phyloP scores from a whole-genome alignment of 192 early-diverging fungal genomes.

The Coemansia sp. region DNA sequence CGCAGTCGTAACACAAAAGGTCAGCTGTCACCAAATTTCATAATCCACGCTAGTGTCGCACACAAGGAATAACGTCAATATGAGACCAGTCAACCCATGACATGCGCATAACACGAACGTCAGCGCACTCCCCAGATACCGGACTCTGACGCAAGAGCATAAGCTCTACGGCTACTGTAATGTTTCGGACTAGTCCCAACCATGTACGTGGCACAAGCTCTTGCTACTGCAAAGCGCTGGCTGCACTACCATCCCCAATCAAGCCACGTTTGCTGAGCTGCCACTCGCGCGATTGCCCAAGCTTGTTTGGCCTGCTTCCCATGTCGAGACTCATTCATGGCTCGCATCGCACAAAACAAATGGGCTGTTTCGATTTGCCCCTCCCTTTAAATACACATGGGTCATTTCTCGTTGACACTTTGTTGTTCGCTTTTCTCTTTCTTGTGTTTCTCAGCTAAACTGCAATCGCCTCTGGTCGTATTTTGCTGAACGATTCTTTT shows the following conservation, averaged over 20 bases:
- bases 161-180: too few species aligned
- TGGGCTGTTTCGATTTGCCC: too few species aligned
- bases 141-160: too few species aligned
- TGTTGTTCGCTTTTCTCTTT: too few species aligned
- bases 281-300: background rate
- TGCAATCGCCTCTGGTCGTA: background rate
- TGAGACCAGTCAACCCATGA: background rate
- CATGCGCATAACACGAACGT: background rate
- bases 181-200: too few species aligned
- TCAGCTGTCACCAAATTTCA: background rate
- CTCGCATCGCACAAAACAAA: constrained; percentile 2
- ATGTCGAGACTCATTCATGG: background rate
- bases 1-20: background rate
- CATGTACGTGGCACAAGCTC: background rate
- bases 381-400: too few species aligned
- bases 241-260: constrained; percentile 9
- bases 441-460: background rate
- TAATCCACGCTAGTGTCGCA: background rate
- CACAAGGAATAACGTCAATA: background rate
- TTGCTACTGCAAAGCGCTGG: background rate
- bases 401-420: too few species aligned
- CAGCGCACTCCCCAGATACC: too few species aligned
- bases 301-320: background rate
- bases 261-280: constrained; percentile 34
- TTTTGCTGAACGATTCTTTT: background rate